phyloP scores from a whole-genome alignment of 2,329 filamentous ascomycete genomes.

The Ceratocystis alfenasii region DNA sequence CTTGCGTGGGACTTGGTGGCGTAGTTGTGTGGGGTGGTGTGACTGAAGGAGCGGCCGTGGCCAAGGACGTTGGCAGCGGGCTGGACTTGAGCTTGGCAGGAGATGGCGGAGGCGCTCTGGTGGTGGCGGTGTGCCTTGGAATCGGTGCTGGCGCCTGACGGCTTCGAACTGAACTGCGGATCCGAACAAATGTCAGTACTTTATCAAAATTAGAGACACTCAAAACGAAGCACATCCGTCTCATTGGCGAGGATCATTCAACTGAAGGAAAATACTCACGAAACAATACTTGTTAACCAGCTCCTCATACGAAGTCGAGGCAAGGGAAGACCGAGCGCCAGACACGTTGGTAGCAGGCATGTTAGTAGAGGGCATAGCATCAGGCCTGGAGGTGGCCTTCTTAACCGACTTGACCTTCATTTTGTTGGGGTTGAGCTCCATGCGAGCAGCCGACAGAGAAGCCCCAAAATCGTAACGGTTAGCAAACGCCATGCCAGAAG shows the following conservation, averaged over 20 bases:
- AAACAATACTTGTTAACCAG: conserved; percentile 99
- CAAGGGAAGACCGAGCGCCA: conserved; percentile 46
- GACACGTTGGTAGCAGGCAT: conserved; percentile 11
- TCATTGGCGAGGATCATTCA: not conserved
- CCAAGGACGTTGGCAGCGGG: not conserved
- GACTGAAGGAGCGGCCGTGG: conserved; percentile 7
- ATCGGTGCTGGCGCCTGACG: conserved; percentile 12
- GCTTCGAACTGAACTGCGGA: conserved; percentile 21
- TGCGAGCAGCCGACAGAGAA: conserved; percentile 75
- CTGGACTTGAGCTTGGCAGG: not conserved
- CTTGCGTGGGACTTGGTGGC: conserved; percentile 27
- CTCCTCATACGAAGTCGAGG: conserved; percentile 88
- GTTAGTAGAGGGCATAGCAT: conserved; percentile 12
- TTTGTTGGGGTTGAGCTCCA: conserved; percentile 30
- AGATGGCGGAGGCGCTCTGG: not conserved
- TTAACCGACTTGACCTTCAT: conserved; percentile 37
- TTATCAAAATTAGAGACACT: conserved; percentile 23
- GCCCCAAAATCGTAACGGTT: conserved; percentile 93
- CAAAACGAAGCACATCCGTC: too few species aligned
- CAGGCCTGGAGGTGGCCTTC: conserved; percentile 74
- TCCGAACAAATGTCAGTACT: conserved; percentile 24
- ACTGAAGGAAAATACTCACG: conserved; percentile 53
- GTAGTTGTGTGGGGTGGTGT: not conserved
- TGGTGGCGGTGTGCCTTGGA: conserved; percentile 10
- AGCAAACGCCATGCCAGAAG: conserved; percentile 50